phyloP scores from a whole-genome alignment of 306 rosid species.

The Malus sieversii region DNA sequence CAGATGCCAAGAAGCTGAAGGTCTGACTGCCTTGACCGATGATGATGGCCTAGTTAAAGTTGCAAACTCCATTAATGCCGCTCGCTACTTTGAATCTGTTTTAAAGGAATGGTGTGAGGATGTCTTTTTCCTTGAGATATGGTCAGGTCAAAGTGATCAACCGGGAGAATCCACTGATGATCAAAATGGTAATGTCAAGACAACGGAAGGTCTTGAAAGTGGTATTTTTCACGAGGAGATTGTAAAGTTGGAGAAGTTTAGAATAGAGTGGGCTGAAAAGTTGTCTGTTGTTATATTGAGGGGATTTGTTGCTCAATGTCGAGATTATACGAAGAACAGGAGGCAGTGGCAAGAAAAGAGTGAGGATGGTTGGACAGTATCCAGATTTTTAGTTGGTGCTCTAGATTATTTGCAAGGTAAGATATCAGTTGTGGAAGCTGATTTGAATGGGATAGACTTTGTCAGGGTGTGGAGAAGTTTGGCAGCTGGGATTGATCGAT shows the following conservation, averaged over 20 bases:
- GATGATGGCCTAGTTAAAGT: slow-evolving; percentile 77
- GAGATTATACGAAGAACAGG: slow-evolving; percentile 72
- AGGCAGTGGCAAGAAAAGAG: slow-evolving; percentile 80
- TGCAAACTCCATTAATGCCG: slow-evolving; percentile 75
- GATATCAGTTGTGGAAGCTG: slow-evolving; percentile 46
- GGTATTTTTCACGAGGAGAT: slow-evolving; percentile 62
- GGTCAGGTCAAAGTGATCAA: slow-evolving; percentile 29
- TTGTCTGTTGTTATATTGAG: slow-evolving; percentile 65
- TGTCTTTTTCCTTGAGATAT: slow-evolving; percentile 73
- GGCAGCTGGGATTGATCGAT: slow-evolving; percentile 66
- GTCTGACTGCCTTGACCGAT: slow-evolving; percentile 76
- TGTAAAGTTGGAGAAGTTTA: slow-evolving; percentile 56
- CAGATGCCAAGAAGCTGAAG: slow-evolving; percentile 99
- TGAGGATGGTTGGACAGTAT: slow-evolving; percentile 77
- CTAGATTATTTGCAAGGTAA: slow-evolving; percentile 71
- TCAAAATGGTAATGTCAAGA: slow-evolving; percentile 14
- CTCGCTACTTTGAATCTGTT: slow-evolving; percentile 57
- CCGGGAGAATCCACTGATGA: slow-evolving; percentile 15
- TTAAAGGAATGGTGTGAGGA: slow-evolving; percentile 86
- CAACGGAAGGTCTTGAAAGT: slow-evolving; percentile 28
- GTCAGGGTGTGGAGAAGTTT: slow-evolving; percentile 81
- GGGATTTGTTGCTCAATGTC: slow-evolving; percentile 69
- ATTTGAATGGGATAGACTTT: slow-evolving; percentile 63
- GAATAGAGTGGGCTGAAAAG: slow-evolving; percentile 72
- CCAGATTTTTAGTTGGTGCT: slow-evolving; percentile 60